phyloP scores from a whole-genome alignment of 169 alveolate genomes.

The Miamiensis avidus region DNA sequence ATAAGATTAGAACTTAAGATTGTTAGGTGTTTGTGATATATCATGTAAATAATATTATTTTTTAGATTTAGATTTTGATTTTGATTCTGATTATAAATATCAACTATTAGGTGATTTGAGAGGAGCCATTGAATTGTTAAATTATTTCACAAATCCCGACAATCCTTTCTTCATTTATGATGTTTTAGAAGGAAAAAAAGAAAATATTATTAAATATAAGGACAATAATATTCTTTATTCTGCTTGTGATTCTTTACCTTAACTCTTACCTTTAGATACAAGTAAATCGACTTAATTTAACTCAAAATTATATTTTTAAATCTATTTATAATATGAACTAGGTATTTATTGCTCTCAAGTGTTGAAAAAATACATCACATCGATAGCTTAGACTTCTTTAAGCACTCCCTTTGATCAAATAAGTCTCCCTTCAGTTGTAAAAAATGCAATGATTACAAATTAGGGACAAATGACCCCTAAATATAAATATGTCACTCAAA shows the following conservation, averaged over 20 bases:
- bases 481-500: no score
- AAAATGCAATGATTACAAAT: neutral
- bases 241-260: constrained; percentile 76
- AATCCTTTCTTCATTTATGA: constrained; percentile 68
- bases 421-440: neutral
- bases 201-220: constrained; percentile 33
- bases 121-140: constrained; percentile 70
- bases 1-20: constrained; percentile 34
- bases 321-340: no score
- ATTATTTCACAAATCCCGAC: constrained; percentile 64
- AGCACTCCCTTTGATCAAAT: neutral
- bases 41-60: constrained; percentile 30
- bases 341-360: neutral
- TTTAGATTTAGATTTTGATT: no score
- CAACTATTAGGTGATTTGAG: constrained; percentile 51
- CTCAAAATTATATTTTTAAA: no score
- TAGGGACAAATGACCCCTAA: neutral
- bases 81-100: neutral
- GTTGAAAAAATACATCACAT: neutral
- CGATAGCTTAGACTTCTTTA: neutral
- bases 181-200: constrained; percentile 39
- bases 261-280: constrained; percentile 79
- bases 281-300: constrained; percentile 2
- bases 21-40: constrained; percentile 77
- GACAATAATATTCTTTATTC: constrained; percentile 55